Base-by-base conservation (phyloP, 345 rosid genomes). In the Mercurialis annua region DNA sequence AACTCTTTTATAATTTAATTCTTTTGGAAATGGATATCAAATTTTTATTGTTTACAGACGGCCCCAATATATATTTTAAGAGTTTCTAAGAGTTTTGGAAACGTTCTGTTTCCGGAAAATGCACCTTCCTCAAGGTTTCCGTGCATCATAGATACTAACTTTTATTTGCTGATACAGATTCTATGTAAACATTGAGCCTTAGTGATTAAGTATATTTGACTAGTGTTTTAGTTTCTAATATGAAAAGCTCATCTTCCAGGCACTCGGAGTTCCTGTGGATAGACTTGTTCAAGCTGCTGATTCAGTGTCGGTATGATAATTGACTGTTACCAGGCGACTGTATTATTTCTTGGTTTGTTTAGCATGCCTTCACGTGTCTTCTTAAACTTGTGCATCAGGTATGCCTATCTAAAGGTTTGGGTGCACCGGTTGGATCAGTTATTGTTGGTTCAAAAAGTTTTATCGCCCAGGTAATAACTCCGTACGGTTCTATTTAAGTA, bases 351-450 rank as follows among this genome's bases (percentile, higher is more conserved):
- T 31, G 16, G 30, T 47, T 5, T 36, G 15, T 46, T 62, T 18
- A 18, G 10, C 27, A 18, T 18, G 34, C 17, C 14, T 18, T 72
- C 30, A 33, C 15, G 24, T 33, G 21, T 73, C 58, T 34, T 31
- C 54, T 38, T 47, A 34, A 62, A 62, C 33, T 64, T 69, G 40
- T 61, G 46, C 59, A 59, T 54, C 76, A 90, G 97, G 81, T 93
- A 59, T 94, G 99, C 68, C 81, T 91, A 63, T 94, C 99, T 0
- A 89, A 94, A 77, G 97, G 96, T 46, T 71, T 91, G 16, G 99
- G 97, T 31, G 99, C 99, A 64, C 97, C 97, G 2, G 96, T 89
- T 20, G 99, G 96, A 43, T 82, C 97, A 55, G 88, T 89, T 42
- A 89, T 94, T 73, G 98, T 91, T 42, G 96, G 99, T 67, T 91